Conservation (phyloP, 2,329 filamentous ascomycete species). For the Raffaelea arxii region DNA sequence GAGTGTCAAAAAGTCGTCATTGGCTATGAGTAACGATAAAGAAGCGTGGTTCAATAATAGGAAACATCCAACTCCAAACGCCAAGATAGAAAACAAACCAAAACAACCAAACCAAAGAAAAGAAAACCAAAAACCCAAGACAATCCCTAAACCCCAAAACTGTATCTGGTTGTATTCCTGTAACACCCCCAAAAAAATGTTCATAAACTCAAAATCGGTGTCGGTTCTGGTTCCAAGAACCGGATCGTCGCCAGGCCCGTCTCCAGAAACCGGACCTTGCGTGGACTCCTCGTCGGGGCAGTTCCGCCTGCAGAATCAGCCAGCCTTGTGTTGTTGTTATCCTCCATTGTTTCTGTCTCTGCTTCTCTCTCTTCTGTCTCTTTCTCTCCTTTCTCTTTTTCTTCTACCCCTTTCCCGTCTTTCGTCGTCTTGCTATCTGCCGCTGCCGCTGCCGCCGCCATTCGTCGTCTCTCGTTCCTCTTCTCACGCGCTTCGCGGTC, state of each 20-base stretch:
- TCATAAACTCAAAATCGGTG: slow-evolving; percentile 3
- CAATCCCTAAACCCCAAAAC: slow-evolving; percentile 33
- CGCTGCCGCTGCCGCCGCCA: slow-evolving; percentile 14
- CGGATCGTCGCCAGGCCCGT: slow-evolving; percentile 9
- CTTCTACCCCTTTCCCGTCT: not conserved
- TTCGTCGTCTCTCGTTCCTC: slow-evolving; percentile 39
- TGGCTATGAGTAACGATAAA: too few relatives aligned
- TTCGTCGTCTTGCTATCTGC: not conserved
- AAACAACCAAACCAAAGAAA: too few relatives aligned
- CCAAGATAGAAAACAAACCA: too few relatives aligned
- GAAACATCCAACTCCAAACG: too few relatives aligned
- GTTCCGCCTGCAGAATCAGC: not conserved
- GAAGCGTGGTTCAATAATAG: too few relatives aligned
- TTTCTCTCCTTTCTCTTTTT: not conserved
- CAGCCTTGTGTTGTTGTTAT: not conserved
- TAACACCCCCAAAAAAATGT: not conserved
- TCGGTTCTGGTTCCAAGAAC: slow-evolving; percentile 11
- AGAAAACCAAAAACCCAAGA: not conserved
- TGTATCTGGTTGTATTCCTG: slow-evolving; percentile 30
- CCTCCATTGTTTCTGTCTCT: not conserved
- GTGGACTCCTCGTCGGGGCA: not conserved
- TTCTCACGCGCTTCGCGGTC: slow-evolving; percentile 48
- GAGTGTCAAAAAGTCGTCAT: too few relatives aligned
- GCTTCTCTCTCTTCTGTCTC: not conserved
- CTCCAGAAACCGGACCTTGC: slow-evolving; percentile 12